Percentiles rank a stretch among this genome's conserved stretches.
Evolutionary conservation across 2,329 filamentous ascomycete genomes (phyloP).

Genomic region (Triangularia setosa): DNA sequence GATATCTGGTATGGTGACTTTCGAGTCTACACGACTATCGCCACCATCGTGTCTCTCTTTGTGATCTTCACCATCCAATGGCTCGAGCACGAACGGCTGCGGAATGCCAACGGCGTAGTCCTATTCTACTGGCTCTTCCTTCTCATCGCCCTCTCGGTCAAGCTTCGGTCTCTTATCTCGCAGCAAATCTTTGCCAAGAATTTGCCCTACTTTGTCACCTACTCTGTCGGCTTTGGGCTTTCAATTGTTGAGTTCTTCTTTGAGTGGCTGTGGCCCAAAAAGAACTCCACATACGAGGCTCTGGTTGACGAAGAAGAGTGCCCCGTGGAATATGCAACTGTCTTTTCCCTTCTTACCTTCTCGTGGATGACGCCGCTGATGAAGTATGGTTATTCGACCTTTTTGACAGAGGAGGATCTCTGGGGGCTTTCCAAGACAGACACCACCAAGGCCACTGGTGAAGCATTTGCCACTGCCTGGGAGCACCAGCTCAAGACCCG

Average conservation of each 20-base stretch:
- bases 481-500: constrained; percentile 63
- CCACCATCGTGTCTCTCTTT: constrained; percentile 67
- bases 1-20: constrained; percentile 76
- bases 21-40: constrained; percentile 74
- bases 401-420: constrained; percentile 87
- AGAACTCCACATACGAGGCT: constrained; percentile 57
- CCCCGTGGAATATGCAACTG: constrained; percentile 82
- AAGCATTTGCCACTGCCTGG: constrained; percentile 72
- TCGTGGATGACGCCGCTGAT: constrained; percentile 99
- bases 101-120: constrained; percentile 81
- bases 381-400: constrained; percentile 89
- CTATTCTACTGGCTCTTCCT: constrained; percentile 92
- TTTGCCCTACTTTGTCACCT: constrained; percentile 72
- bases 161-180: constrained; percentile 79
- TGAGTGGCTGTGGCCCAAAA: constrained; percentile 86
- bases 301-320: constrained; percentile 59
- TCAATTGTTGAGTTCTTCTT: constrained; percentile 67
- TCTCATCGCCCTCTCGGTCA: constrained; percentile 71
- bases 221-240: constrained; percentile 68
- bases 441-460: constrained; percentile 69
- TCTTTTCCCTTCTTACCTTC: constrained; percentile 92
- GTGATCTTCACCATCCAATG: constrained; percentile 80
- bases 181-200: constrained; percentile 66
- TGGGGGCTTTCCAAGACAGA: constrained; percentile 86
- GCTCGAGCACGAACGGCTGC: constrained; percentile 76